phyloP scores from a whole-genome alignment of 176 grass and related monocot genomes.

The Phragmites australis region DNA sequence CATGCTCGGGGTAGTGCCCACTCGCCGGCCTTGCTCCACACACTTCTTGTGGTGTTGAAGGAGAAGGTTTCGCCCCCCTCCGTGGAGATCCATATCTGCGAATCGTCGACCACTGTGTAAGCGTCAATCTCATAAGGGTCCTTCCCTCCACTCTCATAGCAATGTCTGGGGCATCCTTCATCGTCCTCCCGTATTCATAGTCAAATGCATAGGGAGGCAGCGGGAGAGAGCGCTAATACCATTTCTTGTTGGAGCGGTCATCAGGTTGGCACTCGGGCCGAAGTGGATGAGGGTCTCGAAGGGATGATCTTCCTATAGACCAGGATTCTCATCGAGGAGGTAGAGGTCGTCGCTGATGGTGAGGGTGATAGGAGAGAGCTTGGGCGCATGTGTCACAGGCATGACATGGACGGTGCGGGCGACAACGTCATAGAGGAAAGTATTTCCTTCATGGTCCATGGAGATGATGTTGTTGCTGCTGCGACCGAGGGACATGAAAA shows the following conservation, averaged over 20 bases:
- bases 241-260: neutral
- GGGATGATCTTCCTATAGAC: neutral
- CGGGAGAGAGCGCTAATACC: neutral
- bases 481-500: neutral
- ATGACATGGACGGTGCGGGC: neutral
- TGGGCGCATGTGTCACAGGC: neutral
- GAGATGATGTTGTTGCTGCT: neutral
- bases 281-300: neutral
- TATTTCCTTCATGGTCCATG: neutral
- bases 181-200: neutral
- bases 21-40: neutral
- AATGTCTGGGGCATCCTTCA: neutral
- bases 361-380: neutral
- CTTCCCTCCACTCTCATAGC: neutral
- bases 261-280: neutral
- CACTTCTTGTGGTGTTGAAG: neutral
- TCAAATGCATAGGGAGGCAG: neutral
- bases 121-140: neutral
- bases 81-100: neutral
- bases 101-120: neutral
- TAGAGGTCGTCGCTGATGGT: neutral
- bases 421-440: neutral
- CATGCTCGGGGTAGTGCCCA: slow-evolving; percentile 14
- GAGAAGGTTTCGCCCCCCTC: neutral
- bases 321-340: neutral